Conservation (phyloP, 208 protist genomes). For the Leishmania guyanensis region DNA sequence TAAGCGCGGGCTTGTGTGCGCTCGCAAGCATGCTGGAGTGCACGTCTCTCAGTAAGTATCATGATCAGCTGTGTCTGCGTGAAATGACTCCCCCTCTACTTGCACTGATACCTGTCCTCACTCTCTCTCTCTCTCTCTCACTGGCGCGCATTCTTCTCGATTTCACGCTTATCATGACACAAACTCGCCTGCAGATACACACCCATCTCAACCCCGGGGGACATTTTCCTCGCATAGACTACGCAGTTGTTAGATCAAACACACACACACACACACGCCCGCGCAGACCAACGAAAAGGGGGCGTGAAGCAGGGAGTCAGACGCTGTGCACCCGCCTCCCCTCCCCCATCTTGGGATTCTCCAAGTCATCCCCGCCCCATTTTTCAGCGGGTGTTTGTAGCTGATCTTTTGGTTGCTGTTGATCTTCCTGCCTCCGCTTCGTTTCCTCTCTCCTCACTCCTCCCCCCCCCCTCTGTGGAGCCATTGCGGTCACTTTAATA, state of each 20-base stretch:
- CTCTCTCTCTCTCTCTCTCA: neutral
- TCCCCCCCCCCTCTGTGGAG: neutral
- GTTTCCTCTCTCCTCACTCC: neutral
- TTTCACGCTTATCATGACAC: neutral
- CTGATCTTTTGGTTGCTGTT: slow-evolving; percentile 12
- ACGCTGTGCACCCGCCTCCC: neutral
- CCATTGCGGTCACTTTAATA: neutral
- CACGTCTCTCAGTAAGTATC: neutral
- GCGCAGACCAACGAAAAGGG: neutral
- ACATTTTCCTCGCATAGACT: neutral
- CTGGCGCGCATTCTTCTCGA: neutral
- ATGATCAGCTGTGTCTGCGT: neutral
- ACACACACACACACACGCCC: neutral
- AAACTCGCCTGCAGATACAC: neutral
- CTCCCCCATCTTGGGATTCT: neutral
- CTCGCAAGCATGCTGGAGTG: neutral
- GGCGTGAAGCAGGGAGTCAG: neutral
- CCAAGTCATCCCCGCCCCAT: slow-evolving; percentile 8
- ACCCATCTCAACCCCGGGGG: neutral
- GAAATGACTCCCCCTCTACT: neutral
- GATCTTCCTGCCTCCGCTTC: neutral
- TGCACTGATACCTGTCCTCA: neutral
- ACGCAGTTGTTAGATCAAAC: neutral
- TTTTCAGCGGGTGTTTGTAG: slow-evolving; percentile 18
- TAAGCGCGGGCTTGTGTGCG: neutral